These are phyloP conservation scores for Aspergillus steynii DNA, from an alignment of 495 filamentous ascomycete genomes.

Conservation along the genomic window DNA sequence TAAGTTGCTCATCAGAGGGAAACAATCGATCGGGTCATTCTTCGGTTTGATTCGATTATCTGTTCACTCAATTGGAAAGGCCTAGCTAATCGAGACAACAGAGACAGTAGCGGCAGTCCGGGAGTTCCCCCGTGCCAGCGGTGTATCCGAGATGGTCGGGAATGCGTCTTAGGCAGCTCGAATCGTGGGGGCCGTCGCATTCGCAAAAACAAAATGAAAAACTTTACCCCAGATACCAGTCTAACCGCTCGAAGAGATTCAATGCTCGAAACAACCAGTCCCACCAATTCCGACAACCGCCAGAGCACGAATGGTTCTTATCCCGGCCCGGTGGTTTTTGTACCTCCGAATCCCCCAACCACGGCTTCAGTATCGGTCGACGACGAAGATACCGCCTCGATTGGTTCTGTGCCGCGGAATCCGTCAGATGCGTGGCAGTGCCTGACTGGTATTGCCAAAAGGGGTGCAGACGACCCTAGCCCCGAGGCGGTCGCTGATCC, in stretches of 20 bases:
- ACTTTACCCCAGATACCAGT: conserved; percentile 33
- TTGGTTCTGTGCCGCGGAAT: conserved; percentile 44
- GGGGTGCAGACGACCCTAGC: conserved; percentile 24
- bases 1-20: conserved; percentile 33
- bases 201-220: conserved; percentile 50
- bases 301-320: conserved; percentile 32
- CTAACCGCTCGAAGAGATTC: conserved; percentile 30
- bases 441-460: conserved; percentile 42
- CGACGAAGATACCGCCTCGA: conserved; percentile 43
- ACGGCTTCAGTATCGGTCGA: conserved; percentile 32
- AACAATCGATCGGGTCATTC: neutral
- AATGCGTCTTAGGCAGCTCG: conserved; percentile 61
- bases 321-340: conserved; percentile 40
- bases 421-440: conserved; percentile 54
- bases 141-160: conserved; percentile 57
- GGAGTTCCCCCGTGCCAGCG: conserved; percentile 58
- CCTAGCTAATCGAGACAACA: conserved; percentile 27
- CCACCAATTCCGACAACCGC: conserved; percentile 30
- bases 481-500: conserved; percentile 25
- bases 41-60: neutral
- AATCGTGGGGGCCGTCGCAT: conserved; percentile 64
- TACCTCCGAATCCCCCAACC: conserved; percentile 36
- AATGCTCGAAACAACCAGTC: conserved; percentile 28
- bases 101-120: conserved; percentile 46
- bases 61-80: conserved; percentile 3